Evolutionary conservation across 257 asterid species (phyloP), one percentile per base, ranked within the genome.

Genomic region (Solanum arcanum): DNA sequence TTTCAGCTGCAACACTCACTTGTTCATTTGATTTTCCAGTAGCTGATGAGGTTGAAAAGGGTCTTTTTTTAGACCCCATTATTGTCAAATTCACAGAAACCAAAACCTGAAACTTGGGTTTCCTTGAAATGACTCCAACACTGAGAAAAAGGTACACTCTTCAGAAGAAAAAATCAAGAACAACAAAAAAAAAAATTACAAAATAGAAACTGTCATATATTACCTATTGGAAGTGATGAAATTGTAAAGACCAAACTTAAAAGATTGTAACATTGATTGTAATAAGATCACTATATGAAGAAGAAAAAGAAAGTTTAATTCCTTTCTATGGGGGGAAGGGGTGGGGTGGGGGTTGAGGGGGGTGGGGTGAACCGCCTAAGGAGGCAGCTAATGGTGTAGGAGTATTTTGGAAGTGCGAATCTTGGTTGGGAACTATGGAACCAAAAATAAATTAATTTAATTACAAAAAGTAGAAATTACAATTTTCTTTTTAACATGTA

Each of bases 31-130:
- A 72, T 41, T 91, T 74, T 33, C 86, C 84, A 49, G 93, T 75
- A 33, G 91, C 89, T 44, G 92, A 89, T 29, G 89, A 86, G 37
- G 89, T 75, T 52, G 91, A 90, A 82, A 89, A 89, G 27, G 29
- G 90, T 70, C 92, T 90, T 39, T 87, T 90, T 44, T 78, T 90
- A 39, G 96, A 86, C 33, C 92, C 90, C 99, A 95, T 95, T 84
- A 41, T 41, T 84, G 60, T 86, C 6, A 90, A 86, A 87, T 70
- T 91, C 86, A 86, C 78, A 88, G 49, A 86, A 87, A 73, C 73
- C 23, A 84, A 84, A 52, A 27, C 69, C 62, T 39, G 49, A 86
- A 87, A 86, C 86, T 82, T 89, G 69, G 76, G 59, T 41, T 35
- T 47, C 42, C 69, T 75, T 12, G 10, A 15, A 14, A 78, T 44